Evolutionary conservation across 345 rosid genomes (phyloP).

Genomic region (Trapa bicornis): DNA sequence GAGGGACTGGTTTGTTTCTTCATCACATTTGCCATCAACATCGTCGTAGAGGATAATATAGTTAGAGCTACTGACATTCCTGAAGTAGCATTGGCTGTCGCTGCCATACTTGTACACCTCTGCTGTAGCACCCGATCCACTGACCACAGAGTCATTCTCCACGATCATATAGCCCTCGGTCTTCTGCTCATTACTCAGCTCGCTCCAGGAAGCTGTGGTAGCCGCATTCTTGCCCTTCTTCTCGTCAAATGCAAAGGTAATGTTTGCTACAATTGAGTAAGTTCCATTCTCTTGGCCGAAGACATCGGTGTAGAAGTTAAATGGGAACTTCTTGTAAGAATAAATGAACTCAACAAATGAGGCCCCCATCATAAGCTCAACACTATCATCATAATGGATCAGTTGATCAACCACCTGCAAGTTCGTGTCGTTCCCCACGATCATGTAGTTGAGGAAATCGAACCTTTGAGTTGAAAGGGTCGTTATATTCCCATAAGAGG

Average conservation of each 20-base stretch:
- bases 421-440: conserved; percentile 35
- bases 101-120: conserved; percentile 47
- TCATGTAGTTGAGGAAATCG: conserved; percentile 42
- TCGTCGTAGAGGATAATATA: conserved; percentile 43
- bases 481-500: conserved; percentile 51
- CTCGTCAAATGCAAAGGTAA: conserved; percentile 47
- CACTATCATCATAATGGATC: conserved; percentile 35
- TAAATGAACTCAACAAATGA: conserved; percentile 11
- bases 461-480: conserved; percentile 38
- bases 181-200: conserved; percentile 40
- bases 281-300: conserved; percentile 34
- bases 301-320: conserved; percentile 23
- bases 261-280: conserved; percentile 16
- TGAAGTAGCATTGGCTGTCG: conserved; percentile 45
- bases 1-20: neutral
- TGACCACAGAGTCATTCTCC: conserved; percentile 29
- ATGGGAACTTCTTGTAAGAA: conserved; percentile 39
- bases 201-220: conserved; percentile 11
- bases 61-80: conserved; percentile 66
- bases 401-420: conserved; percentile 54
- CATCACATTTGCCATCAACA: conserved; percentile 3
- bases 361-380: conserved; percentile 21
- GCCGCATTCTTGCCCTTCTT: conserved; percentile 19
- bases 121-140: conserved; percentile 35
- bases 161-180: conserved; percentile 35